Conservation (phyloP, 1,139 yeast genomes). For the Magnusiomyces ingens region DNA sequence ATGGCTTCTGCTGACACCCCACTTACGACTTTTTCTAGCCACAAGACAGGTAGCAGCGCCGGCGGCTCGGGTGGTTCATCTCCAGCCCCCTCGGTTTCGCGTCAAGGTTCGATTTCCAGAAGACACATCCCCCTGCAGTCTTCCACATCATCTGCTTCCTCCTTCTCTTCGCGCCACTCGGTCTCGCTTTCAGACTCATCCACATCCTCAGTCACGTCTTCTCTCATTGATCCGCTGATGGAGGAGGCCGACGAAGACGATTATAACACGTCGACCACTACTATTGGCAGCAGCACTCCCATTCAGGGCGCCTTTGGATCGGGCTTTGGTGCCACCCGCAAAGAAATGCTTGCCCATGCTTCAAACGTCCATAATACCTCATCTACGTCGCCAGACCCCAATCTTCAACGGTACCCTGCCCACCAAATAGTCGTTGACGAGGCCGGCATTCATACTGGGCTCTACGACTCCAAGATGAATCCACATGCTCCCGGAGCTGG, state of each 20-base stretch:
- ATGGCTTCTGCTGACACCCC: not conserved
- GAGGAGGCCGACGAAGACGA: constrained; percentile 6
- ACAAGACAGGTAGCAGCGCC: not conserved
- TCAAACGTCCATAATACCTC: not conserved
- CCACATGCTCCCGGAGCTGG: not conserved
- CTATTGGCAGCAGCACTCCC: not conserved
- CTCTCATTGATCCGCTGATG: not conserved
- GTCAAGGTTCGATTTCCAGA: constrained; percentile 1
- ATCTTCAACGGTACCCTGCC: no score
- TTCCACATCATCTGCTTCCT: constrained; percentile 10
- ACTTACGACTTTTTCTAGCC: not conserved
- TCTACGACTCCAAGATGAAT: not conserved
- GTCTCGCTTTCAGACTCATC: constrained; percentile 15
- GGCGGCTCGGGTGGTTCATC: no score
- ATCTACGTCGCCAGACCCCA: not conserved
- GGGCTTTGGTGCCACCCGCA: no score
- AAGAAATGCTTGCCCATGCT: no score
- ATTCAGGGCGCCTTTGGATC: not conserved
- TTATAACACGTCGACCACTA: not conserved
- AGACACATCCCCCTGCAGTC: not conserved
- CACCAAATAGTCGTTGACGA: no score
- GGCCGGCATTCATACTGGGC: constrained; percentile 1
- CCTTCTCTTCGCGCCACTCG: constrained; percentile 12
- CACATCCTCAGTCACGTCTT: constrained; percentile 10
- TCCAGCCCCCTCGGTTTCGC: no score